Base-by-base conservation (phyloP, 768 basidiomycete species). In the Dictyophora rubrovolvata region DNA sequence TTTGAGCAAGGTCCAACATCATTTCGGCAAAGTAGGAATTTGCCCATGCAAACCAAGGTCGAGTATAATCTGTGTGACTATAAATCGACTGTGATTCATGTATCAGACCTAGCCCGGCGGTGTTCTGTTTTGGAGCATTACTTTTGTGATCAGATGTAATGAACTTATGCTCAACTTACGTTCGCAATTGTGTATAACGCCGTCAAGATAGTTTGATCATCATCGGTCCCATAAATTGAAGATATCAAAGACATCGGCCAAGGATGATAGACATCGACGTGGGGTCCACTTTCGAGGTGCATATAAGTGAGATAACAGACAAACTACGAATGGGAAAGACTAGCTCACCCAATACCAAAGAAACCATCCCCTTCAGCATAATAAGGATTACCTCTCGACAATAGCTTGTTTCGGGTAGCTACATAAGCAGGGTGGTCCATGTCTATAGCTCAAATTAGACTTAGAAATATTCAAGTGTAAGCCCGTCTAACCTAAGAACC, bases 171-270 rank as follows among this genome's bases (percentile, higher is more conserved):
- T 21, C 22, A 1, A 70, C 85, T 66, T 59, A 87, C 87, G 65
- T 88, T 89, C 9, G 78, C 83, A 61, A 89, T 79, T 62, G 75
- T 72, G 61, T 86, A 86, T 20, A 90, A 68, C 1, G 79, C 77
- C 10, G 76, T 68, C 61, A 83, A 49, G 48, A 90, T 89, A 63
- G 87, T 87, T 17, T 71, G 67, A 65, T 89, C 87, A 63, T 87
- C 73, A 66, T 89, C 82, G 9, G 84, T 84, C 2, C 87, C 85
- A 66, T 82, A 89, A 60, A 89, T 85, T 16, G 82, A 79, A 22
- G 81, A 81, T 48, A 90, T 81, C 55, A 83, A 85, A 21, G 87
- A 85, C 88, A 90, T 90, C 1, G 87, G 88, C 88, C 88, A 89
- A 50, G 86, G 86, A 67, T 86, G 76, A 79, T 80, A 85, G 10